Base-by-base conservation (phyloP, 2,329 filamentous ascomycete genomes). In the Hypoxylon sp. region DNA sequence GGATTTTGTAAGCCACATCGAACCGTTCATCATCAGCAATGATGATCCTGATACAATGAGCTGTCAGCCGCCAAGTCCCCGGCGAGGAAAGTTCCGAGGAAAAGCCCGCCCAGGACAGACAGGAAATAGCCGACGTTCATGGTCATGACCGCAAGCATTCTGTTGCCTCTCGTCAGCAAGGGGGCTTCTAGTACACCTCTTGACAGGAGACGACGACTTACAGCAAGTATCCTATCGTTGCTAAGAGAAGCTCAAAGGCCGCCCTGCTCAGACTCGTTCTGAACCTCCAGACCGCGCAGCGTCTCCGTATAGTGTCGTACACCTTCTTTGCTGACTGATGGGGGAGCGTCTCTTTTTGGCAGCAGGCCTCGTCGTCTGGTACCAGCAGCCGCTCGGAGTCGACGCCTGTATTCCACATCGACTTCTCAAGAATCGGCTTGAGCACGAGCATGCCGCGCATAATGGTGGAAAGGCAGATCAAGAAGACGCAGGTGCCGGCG, bases 401-500 rank as follows among this genome's bases (percentile, higher is more conserved):
- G 15, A 48, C 18, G 1, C 15, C 31, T 4, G 51, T n/a, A 51
- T 51, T 47, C 55, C 52, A 55, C 11, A 60, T 11, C 2, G 49
- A 52, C 33, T 51, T 60, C 33, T 57, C 56, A 21, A 63, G 57
- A 15, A 61, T 42, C 23, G 54, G 53, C 26, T 60, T 56, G 27
- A 84, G 78, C 2, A 91, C 92, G 45, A 93, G 77, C n/a, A 96
- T 80, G 15, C 79, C 76, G 50, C 92, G 89, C 70, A 88, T 86
- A 58, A 88, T 70, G 60, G 88, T 79, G 57, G 88, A 88, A 48
- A 97, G 85, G 38, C 88, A 66, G 70, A 96, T 87, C 59, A 97
- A 83, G 75, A 97, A 97, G 72, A 97, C 90, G 79, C 93, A 96
- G 21, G 92, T 96, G 48, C 86, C 93, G 1, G 91, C 91, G 74